Base-by-base conservation (phyloP, 108 stramenopile species). In the Cyclotella distinguenda region DNA sequence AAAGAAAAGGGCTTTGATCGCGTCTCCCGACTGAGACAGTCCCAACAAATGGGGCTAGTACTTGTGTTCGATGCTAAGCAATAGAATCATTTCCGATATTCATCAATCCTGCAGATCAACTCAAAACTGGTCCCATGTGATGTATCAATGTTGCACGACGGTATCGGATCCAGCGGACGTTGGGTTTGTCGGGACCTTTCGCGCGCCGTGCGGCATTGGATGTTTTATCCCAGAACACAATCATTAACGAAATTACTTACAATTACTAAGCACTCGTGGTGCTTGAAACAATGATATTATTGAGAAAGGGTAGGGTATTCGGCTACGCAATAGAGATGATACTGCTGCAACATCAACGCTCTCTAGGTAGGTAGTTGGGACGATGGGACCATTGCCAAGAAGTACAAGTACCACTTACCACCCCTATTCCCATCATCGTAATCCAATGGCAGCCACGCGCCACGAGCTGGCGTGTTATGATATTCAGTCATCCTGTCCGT, bases 11-110 rank as follows among this genome's bases (percentile, higher is more conserved):
- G 74, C 74, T 68, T 63, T 34, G 74, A 75, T 67, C 74, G 63
- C 61, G 74, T 66, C 74, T 75, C 74, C 74, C 74, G 53, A 75
- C 60, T 50, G 74, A 75, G 74, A 66, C 74, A 75, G 74, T 75
- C 74, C 74, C 74, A 68, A 44, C 31, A 31, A 49, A 67, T 62
- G 74, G 74, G 74, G 74, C 74, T 75, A 75, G 74, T 60, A 75
- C 34, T 68, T 75, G 66, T 68, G 65, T 75, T 75, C 74, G 34
- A 40, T 26, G 45, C 66, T 25, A 56, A 23, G 44, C 28, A 32
- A 7, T 4, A 39, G 11, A 43, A 44, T 15, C 31, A 57, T 15
- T 47, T 39, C n/a, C 25, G 28, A 21, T 13, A 46, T 56, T 60
- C 54, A 28, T 49, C 57, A 54, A 60, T 44, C 61, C 33, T 23